Conservation (phyloP, 306 rosid genomes). For the Clitoria ternatea region DNA sequence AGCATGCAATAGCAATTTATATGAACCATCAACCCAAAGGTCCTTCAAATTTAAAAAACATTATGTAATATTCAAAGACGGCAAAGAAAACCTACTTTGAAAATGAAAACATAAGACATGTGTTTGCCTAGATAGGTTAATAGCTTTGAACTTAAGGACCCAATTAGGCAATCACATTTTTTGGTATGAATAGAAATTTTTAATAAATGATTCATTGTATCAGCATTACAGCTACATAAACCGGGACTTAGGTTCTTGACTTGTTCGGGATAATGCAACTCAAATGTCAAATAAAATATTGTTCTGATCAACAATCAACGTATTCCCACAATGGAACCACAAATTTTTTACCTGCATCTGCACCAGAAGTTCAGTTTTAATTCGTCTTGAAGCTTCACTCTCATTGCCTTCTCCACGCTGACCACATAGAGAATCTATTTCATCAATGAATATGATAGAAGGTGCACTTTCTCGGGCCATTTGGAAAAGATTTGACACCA, state of each 20-base stretch:
- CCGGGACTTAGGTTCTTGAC: neutral
- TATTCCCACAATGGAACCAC: slow-evolving; percentile 15
- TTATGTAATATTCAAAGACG: neutral
- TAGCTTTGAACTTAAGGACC: neutral
- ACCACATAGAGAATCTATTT: slow-evolving; percentile 97
- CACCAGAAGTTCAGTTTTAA: slow-evolving; percentile 97
- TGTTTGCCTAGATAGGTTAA: neutral
- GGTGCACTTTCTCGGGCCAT: slow-evolving; percentile 99
- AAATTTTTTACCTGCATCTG: slow-evolving; percentile 92
- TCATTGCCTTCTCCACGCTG: slow-evolving; percentile 98
- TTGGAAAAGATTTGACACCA: slow-evolving; percentile 92
- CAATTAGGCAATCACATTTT: neutral
- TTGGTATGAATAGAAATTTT: neutral
- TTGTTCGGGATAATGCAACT: neutral
- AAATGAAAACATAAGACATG: slow-evolving; percentile 12
- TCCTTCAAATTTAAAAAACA: neutral
- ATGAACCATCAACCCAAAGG: neutral
- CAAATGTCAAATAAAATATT: slow-evolving; percentile 10
- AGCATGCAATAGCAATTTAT: neutral
- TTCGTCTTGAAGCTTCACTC: slow-evolving; percentile 98
- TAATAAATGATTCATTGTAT: neutral
- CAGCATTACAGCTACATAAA: neutral
- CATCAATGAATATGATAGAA: slow-evolving; percentile 94
- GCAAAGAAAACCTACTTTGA: slow-evolving; percentile 6
- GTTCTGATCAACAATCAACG: neutral